A percentile compares a stretch with the other conserved stretches of the same genome.
Evolutionary conservation across 805 yeast genomes (phyloP).

Genomic region (Sugiyamaella chiloensis): DNA sequence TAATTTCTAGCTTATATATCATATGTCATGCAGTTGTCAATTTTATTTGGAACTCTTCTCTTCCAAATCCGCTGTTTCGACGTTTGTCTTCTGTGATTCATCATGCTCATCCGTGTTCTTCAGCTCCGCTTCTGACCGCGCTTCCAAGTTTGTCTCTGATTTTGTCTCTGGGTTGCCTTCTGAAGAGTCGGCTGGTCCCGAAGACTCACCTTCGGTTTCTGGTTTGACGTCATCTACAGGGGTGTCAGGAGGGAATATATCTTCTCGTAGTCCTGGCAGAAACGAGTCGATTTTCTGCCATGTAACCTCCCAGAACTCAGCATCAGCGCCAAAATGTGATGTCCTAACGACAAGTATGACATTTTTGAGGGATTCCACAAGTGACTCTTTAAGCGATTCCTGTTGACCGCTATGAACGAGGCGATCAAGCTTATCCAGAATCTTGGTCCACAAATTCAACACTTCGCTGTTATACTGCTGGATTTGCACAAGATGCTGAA

Average conservation of each 20-base stretch:
- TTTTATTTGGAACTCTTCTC: no score
- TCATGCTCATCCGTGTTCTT: not conserved
- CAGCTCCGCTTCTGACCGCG: not conserved
- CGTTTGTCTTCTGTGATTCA: not conserved
- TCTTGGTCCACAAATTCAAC: conserved; percentile 35
- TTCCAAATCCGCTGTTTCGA: no score
- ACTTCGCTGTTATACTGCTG: conserved; percentile 26
- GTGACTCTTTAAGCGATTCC: conserved; percentile 38
- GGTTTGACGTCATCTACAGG: not conserved
- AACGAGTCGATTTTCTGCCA: conserved; percentile 37
- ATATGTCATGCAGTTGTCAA: no score
- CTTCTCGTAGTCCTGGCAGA: conserved; percentile 34
- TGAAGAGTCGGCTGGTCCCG: not conserved
- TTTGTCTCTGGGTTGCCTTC: no score
- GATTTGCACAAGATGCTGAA: conserved; percentile 43
- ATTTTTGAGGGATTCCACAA: conserved; percentile 41
- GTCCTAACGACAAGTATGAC: conserved; percentile 38
- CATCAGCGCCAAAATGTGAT: conserved; percentile 33
- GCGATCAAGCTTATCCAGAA: conserved; percentile 39
- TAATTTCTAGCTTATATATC: no score
- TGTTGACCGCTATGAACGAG: conserved; percentile 38
- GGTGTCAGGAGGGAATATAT: conserved; percentile 17
- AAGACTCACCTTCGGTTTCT: not conserved
- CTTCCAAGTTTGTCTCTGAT: not conserved
- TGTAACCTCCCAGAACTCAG: conserved; percentile 37